phyloP scores from a whole-genome alignment of 768 basidiomycete genomes.

The Pisolithus tinctorius region DNA sequence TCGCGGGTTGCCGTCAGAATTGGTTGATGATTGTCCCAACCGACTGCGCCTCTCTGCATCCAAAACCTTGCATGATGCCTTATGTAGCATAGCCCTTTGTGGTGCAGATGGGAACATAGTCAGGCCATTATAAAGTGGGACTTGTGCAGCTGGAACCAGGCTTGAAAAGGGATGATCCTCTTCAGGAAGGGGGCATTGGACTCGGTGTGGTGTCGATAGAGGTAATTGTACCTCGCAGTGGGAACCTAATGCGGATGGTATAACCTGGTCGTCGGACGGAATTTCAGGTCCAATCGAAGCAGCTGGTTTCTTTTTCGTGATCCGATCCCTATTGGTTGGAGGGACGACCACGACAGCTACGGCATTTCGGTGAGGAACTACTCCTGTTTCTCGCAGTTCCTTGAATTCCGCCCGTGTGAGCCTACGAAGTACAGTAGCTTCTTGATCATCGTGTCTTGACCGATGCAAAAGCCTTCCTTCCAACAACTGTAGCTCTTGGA shows the following conservation, averaged over 20 bases:
- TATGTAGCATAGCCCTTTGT: slow-evolving; percentile 57
- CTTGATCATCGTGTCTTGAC: slow-evolving; percentile 10
- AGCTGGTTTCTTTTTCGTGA: slow-evolving; percentile 37
- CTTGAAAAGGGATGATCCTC: slow-evolving; percentile 10
- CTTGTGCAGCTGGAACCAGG: slow-evolving; percentile 25
- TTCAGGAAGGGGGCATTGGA: neutral
- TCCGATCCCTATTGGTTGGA: slow-evolving; percentile 50
- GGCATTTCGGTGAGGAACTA: slow-evolving; percentile 45
- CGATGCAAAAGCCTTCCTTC: slow-evolving; percentile 33
- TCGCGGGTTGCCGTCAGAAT: neutral
- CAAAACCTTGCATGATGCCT: slow-evolving; percentile 42
- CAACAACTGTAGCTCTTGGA: slow-evolving; percentile 69
- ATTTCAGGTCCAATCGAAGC: slow-evolving; percentile 33
- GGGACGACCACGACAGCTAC: slow-evolving; percentile 67
- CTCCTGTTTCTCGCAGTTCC: slow-evolving; percentile 37
- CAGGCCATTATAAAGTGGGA: slow-evolving; percentile 68
- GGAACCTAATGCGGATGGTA: neutral
- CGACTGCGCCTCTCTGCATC: slow-evolving; percentile 35
- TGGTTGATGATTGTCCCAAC: neutral
- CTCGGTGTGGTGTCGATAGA: slow-evolving; percentile 19
- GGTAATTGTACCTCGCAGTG: slow-evolving; percentile 15
- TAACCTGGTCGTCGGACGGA: slow-evolving; percentile 5
- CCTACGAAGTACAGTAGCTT: slow-evolving; percentile 47
- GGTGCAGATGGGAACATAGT: slow-evolving; percentile 53
- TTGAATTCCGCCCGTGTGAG: slow-evolving; percentile 60